Percentiles rank a stretch among this genome's conserved stretches.
Conservation (phyloP, 805 yeast species). For the Naumovozyma dairenensis region DNA sequence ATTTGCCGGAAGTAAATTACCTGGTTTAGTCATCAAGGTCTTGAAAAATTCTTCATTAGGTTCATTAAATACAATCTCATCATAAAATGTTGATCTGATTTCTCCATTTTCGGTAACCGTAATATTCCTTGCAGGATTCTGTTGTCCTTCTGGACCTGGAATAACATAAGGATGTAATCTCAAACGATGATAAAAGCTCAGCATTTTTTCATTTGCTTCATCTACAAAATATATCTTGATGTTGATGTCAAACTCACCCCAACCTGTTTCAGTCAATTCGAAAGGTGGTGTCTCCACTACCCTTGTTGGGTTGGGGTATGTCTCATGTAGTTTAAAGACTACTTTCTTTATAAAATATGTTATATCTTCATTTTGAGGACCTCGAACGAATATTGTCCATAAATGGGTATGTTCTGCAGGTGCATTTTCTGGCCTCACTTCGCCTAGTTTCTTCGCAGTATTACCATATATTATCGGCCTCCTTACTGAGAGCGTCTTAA, state of each 20-base stretch:
- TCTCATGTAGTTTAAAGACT: conserved; percentile 89
- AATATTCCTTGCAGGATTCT: conserved; percentile 12
- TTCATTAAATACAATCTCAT: conserved; percentile 89
- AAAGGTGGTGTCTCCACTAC: conserved; percentile 85
- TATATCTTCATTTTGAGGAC: conserved; percentile 71
- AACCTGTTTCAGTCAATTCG: conserved; percentile 93
- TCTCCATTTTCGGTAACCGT: conserved; percentile 26
- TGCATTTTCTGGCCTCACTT: conserved; percentile 45
- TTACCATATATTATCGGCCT: conserved; percentile 80
- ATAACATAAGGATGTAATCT: conserved; percentile 76
- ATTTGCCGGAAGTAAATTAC: conserved; percentile 39
- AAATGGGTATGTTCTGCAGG: conserved; percentile 89
- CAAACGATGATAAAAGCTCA: conserved; percentile 78
- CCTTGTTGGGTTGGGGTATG: conserved; percentile 80
- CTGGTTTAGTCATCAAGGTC: conserved; percentile 57
- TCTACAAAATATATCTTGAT: conserved; percentile 77
- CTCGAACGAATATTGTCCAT: conserved; percentile 88
- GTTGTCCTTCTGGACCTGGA: conserved; percentile 2
- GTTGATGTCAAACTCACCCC: conserved; percentile 97
- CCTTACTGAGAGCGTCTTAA: conserved; percentile 53
- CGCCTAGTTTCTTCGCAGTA: conserved; percentile 58
- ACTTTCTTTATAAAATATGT: conserved; percentile 80
- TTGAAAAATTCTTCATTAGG: conserved; percentile 88
- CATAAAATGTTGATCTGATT: conserved; percentile 60
- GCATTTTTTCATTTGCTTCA: conserved; percentile 82